Evolutionary conservation across 441 rosid species (phyloP).

Genomic region (Eutrema salsugineum): DNA sequence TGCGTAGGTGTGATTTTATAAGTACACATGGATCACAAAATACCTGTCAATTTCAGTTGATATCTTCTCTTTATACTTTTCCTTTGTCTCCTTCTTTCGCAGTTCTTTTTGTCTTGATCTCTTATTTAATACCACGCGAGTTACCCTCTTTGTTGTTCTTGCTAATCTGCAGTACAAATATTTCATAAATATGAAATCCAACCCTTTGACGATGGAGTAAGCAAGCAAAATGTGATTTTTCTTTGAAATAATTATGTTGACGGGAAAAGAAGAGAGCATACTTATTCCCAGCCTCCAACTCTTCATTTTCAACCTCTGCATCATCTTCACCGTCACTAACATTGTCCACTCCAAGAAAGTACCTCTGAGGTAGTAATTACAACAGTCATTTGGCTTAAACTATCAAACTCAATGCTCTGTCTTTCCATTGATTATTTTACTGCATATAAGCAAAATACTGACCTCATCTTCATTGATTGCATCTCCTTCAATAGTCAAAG

Average conservation of each 20-base stretch:
- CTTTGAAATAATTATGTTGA: background rate
- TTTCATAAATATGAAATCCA: constrained; percentile 2
- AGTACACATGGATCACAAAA: background rate
- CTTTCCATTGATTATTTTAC: background rate
- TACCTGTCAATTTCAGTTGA: constrained; percentile 70
- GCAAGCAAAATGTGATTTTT: background rate
- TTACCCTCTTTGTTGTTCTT: constrained; percentile 55
- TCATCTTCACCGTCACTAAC: constrained; percentile 52
- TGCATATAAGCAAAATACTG: constrained; percentile 24
- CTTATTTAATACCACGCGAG: constrained; percentile 68
- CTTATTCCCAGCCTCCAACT: constrained; percentile 45
- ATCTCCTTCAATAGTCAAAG: constrained; percentile 61
- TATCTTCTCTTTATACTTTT: constrained; percentile 38
- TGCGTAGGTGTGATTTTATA: background rate
- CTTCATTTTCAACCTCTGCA: constrained; percentile 33
- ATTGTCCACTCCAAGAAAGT: constrained; percentile 67
- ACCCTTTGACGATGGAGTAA: background rate
- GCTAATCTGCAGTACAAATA: constrained; percentile 38
- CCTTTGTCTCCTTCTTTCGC: constrained; percentile 39
- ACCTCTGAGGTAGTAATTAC: constrained; percentile 28
- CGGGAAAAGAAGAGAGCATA: constrained; percentile 14
- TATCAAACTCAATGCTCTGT: background rate
- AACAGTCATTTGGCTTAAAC: too few species aligned
- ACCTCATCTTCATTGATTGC: constrained; percentile 68
- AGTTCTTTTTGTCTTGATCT: constrained; percentile 55